Conservation (phyloP, 192 early-diverging fungal genomes). For the Ramicandelaber brevisporus region DNA sequence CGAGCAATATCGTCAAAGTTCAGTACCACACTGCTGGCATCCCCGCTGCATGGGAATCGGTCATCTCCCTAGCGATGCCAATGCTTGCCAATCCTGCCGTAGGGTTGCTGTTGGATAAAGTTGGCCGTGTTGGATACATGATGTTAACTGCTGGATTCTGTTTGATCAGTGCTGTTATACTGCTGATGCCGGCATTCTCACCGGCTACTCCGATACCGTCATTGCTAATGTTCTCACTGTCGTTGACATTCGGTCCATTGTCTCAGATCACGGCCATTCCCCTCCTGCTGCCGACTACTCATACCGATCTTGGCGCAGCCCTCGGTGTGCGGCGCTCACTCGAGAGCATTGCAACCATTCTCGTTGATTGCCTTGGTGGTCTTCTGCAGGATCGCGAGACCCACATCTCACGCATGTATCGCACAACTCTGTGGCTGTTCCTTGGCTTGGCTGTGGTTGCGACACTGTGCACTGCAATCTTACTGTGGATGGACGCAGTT, state of each 20-base stretch:
- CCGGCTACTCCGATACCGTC: neutral
- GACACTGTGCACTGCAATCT: too few relatives aligned
- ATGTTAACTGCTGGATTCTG: neutral
- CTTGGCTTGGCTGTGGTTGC: too few relatives aligned
- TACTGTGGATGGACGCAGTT: too few relatives aligned
- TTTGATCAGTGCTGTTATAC: neutral
- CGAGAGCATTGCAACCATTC: conserved; percentile 1
- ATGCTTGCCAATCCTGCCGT: conserved; percentile 1
- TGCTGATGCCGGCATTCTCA: too few relatives aligned
- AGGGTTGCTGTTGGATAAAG: neutral
- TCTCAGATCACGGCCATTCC: conserved; percentile 2
- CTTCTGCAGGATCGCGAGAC: conserved; percentile 1
- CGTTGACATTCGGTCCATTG: neutral
- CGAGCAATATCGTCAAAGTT: conserved; percentile 1
- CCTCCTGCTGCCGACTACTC: conserved; percentile 1
- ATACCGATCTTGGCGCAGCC: neutral
- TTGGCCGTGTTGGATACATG: neutral
- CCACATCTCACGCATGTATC: too few relatives aligned
- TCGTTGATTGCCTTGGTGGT: conserved; percentile 1
- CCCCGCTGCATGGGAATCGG: neutral
- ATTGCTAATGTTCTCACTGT: neutral
- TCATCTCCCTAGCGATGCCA: neutral
- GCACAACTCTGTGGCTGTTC: too few relatives aligned
- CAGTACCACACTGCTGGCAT: neutral
- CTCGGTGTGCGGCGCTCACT: conserved; percentile 1